A percentile compares a stretch with the other conserved stretches of the same genome.
Conservation (phyloP, 1,139 yeast species). For the Suhomyces panamericanus region DNA sequence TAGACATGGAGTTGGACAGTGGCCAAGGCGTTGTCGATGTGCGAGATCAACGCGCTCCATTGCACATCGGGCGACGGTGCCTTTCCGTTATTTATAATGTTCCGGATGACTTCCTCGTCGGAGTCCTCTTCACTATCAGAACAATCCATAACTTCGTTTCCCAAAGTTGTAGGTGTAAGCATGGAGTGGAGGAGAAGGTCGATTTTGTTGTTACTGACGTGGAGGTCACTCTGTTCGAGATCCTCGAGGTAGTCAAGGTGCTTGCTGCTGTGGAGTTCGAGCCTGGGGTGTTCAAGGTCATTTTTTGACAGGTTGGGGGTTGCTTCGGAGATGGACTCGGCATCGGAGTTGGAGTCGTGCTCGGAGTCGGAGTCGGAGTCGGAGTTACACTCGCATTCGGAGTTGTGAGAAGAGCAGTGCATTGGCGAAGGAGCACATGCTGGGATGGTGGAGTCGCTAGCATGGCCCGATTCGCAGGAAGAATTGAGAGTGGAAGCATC, state of each 20-base stretch:
- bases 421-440: not conserved
- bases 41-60: conserved; percentile 20
- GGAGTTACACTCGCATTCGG: conserved; percentile 2
- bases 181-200: conserved; percentile 2
- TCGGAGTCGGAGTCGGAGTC: conserved; percentile 2
- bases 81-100: not conserved
- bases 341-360: not conserved
- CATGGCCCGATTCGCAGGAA: conserved; percentile 4
- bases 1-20: not conserved
- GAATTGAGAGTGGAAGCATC: not conserved
- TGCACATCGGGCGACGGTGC: not conserved
- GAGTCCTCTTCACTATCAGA: conserved; percentile 10
- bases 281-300: no score
- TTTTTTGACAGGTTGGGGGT: no score
- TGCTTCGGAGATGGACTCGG: no score
- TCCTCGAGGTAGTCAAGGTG: not conserved
- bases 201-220: conserved; percentile 1
- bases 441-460: conserved; percentile 8
- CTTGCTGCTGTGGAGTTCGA: no score
- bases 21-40: conserved; percentile 19
- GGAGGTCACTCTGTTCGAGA: not conserved
- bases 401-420: not conserved
- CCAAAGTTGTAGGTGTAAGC: not conserved
- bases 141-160: not conserved
- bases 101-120: conserved; percentile 10